phyloP scores from a whole-genome alignment of 805 yeast species.

The Schizosaccharomyces osmophilus region DNA sequence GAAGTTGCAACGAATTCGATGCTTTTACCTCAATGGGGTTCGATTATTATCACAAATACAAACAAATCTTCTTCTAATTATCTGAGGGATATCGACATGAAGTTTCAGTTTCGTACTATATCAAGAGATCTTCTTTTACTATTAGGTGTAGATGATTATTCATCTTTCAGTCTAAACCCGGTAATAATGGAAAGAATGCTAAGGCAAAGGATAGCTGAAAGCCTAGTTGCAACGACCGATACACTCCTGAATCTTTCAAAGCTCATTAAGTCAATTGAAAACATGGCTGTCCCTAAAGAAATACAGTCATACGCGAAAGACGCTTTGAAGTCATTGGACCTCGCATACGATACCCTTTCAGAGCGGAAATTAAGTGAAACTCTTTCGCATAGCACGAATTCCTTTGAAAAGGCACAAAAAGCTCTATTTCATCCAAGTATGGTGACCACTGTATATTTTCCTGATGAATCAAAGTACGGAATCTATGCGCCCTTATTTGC shows the following conservation, averaged over 20 bases:
- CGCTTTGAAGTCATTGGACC: neutral
- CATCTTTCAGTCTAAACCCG: neutral
- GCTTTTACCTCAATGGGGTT: slow-evolving; percentile 3
- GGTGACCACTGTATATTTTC: slow-evolving; percentile 1
- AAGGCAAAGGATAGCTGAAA: slow-evolving; percentile 1
- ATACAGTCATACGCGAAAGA: neutral
- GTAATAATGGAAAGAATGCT: neutral
- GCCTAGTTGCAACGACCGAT: neutral
- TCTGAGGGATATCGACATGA: neutral
- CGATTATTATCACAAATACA: neutral
- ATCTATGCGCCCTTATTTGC: slow-evolving; percentile 2
- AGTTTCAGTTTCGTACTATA: neutral
- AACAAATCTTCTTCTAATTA: neutral
- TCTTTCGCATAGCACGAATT: neutral
- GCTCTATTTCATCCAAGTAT: slow-evolving; percentile 1
- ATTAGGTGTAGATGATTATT: neutral
- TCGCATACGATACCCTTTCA: neutral
- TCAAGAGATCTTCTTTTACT: neutral
- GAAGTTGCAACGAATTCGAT: neutral
- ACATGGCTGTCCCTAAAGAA: neutral
- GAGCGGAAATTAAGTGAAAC: neutral
- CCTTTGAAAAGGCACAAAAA: neutral
- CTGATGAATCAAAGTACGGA: slow-evolving; percentile 1
- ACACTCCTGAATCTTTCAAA: neutral
- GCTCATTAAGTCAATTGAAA: neutral